These are phyloP conservation scores for Thalassiosira delicatula DNA, from an alignment of 352 stramenopile species.

Conservation along the genomic window DNA sequence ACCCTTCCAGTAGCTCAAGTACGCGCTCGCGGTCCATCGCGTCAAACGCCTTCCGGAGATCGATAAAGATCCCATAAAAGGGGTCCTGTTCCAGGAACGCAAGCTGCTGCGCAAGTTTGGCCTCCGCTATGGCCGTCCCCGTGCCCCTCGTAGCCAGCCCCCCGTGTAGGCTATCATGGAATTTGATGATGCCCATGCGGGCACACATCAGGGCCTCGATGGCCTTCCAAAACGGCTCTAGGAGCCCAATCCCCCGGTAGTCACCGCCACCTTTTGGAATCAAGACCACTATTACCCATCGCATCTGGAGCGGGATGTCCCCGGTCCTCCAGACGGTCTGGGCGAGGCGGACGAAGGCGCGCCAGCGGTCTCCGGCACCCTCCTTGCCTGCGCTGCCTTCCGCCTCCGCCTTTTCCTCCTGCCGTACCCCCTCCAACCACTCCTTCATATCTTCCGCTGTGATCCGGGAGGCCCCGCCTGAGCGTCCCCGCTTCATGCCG, in stretches of 20 bases:
- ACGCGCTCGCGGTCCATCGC: constrained; percentile 22
- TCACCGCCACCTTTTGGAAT: neutral
- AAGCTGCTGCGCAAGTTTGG: constrained; percentile 30
- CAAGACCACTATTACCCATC: neutral
- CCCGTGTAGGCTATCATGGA: constrained; percentile 24
- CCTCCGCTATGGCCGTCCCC: constrained; percentile 17
- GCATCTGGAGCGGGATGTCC: constrained; percentile 6
- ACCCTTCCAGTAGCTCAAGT: constrained; percentile 20
- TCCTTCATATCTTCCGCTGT: constrained; percentile 25
- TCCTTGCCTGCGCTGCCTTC: neutral
- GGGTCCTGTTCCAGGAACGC: constrained; percentile 22
- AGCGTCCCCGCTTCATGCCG: constrained; percentile 11
- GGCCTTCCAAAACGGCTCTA: constrained; percentile 29
- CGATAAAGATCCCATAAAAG: constrained; percentile 24
- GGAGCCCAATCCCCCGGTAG: constrained; percentile 15
- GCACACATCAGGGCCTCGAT: constrained; percentile 19
- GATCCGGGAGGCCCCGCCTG: constrained; percentile 11
- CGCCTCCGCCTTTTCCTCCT: constrained; percentile 10
- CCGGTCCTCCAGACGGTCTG: neutral
- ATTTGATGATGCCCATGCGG: constrained; percentile 7
- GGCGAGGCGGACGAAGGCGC: neutral
- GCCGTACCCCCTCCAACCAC: constrained; percentile 12
- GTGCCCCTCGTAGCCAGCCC: neutral
- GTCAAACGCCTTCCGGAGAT: constrained; percentile 31
- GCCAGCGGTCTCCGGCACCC: neutral